Percentiles rank a stretch among this genome's conserved stretches.
These are phyloP conservation scores for Pseudonitzschia delicatissima DNA, from an alignment of 108 stramenopile species.

Conservation along the genomic window DNA sequence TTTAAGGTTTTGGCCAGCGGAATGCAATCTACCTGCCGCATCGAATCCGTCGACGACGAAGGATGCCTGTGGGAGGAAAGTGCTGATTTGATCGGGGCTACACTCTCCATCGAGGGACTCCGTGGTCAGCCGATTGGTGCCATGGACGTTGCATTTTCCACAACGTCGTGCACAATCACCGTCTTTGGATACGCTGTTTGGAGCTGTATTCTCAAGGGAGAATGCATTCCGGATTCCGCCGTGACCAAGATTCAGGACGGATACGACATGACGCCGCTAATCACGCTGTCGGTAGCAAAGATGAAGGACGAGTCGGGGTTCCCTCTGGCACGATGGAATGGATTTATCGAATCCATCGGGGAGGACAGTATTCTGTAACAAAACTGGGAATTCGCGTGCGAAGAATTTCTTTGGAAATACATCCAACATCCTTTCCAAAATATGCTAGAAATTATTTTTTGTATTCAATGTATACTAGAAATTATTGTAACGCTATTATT, in stretches of 20 bases:
- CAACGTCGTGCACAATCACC: conserved; percentile 41
- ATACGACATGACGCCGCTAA: conserved; percentile 37
- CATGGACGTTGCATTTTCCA: conserved; percentile 29
- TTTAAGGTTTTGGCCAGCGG: conserved; percentile 27
- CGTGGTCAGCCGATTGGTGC: conserved; percentile 47
- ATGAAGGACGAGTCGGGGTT: conserved; percentile 24
- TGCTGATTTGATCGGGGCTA: conserved; percentile 34
- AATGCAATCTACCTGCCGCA: conserved; percentile 37
- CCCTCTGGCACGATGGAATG: conserved; percentile 51
- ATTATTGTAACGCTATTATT: too few relatives aligned
- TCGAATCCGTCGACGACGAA: conserved; percentile 39
- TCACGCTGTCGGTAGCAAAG: conserved; percentile 25
- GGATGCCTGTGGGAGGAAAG: conserved; percentile 51
- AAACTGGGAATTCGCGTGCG: too few relatives aligned
- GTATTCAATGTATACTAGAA: too few relatives aligned
- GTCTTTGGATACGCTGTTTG: conserved; percentile 55
- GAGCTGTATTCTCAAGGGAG: conserved; percentile 34
- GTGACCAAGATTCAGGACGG: conserved; percentile 39
- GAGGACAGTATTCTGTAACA: conserved; percentile 53
- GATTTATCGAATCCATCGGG: conserved; percentile 50
- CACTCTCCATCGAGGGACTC: conserved; percentile 46
- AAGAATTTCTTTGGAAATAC: too few relatives aligned
- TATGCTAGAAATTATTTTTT: too few relatives aligned
- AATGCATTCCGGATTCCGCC: conserved; percentile 25
- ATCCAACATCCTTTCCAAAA: too few relatives aligned